phyloP scores from a whole-genome alignment of 116 monocot species.

The Cymodocea nodosa region DNA sequence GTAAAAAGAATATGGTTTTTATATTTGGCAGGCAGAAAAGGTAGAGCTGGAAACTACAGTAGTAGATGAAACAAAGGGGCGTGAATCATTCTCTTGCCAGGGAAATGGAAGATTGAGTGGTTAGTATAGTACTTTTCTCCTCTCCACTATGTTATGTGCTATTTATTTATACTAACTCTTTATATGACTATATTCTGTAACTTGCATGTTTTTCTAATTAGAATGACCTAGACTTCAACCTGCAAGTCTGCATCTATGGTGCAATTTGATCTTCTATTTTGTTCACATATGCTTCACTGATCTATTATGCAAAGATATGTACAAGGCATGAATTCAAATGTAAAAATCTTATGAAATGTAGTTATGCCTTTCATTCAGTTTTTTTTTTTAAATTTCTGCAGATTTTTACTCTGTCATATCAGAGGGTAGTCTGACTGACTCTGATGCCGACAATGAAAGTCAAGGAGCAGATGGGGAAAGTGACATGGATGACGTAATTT shows the following conservation, averaged over 20 bases:
- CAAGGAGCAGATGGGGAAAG: constrained; percentile 73
- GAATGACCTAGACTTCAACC: too few species aligned
- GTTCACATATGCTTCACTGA: too few species aligned
- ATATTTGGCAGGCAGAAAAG: constrained; percentile 69
- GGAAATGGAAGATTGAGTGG: constrained; percentile 82
- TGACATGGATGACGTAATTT: constrained; percentile 72
- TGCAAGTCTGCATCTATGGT: too few species aligned
- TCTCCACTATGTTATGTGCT: not conserved
- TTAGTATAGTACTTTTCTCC: constrained; percentile 20
- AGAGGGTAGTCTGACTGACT: constrained; percentile 71
- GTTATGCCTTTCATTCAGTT: too few species aligned
- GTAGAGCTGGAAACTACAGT: constrained; percentile 94
- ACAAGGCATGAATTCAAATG: too few species aligned
- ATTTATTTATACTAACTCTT: not conserved
- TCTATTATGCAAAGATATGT: too few species aligned
- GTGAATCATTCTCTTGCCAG: constrained; percentile 49
- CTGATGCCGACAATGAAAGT: constrained; percentile 87
- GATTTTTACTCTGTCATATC: constrained; percentile 94
- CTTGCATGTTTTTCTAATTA: too few species aligned
- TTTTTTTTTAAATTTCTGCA: constrained; percentile 16
- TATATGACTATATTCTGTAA: too few species aligned
- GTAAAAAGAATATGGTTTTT: not conserved
- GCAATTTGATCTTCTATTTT: too few species aligned
- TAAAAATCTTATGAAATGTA: too few species aligned
- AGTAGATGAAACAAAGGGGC: constrained; percentile 79